phyloP scores from a whole-genome alignment of 202 grass and related monocot species.

The Elaeis oleifera region DNA sequence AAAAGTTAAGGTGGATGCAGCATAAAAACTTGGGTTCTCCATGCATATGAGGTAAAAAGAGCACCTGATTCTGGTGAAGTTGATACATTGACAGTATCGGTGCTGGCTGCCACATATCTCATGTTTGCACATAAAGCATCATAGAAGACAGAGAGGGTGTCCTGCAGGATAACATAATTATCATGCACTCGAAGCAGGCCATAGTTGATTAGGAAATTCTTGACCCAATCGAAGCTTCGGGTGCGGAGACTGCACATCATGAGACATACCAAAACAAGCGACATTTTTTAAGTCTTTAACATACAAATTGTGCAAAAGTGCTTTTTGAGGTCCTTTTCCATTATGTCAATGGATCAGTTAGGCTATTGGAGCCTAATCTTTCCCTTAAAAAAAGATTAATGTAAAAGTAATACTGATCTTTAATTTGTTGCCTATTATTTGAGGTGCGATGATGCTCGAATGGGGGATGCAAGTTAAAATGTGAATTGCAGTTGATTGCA shows the following conservation, averaged over 20 bases:
- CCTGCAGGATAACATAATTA: slow-evolving; percentile 21
- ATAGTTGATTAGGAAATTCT: slow-evolving; percentile 24
- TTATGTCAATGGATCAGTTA: no score
- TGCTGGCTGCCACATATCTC: background rate
- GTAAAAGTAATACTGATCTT: no score
- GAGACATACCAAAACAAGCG: background rate
- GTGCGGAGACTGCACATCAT: background rate
- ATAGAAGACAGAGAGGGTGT: slow-evolving; percentile 16
- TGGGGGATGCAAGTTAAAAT: no score
- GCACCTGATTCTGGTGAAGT: background rate
- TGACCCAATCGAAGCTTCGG: slow-evolving; percentile 25
- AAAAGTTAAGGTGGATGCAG: background rate
- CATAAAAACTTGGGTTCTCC: background rate
- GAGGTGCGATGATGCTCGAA: no score
- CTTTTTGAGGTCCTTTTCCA: no score
- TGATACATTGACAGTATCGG: no score
- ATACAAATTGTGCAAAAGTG: no score
- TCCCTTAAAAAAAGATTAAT: no score
- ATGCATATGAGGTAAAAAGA: background rate
- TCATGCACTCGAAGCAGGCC: slow-evolving; percentile 16
- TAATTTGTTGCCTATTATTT: no score
- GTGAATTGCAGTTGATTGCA: no score
- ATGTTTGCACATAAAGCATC: slow-evolving; percentile 16
- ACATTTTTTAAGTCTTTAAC: no score
- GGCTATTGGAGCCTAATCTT: no score